These are phyloP conservation scores for Citrullus colocynthis DNA, from an alignment of 306 rosid genomes.

Conservation along the genomic window DNA sequence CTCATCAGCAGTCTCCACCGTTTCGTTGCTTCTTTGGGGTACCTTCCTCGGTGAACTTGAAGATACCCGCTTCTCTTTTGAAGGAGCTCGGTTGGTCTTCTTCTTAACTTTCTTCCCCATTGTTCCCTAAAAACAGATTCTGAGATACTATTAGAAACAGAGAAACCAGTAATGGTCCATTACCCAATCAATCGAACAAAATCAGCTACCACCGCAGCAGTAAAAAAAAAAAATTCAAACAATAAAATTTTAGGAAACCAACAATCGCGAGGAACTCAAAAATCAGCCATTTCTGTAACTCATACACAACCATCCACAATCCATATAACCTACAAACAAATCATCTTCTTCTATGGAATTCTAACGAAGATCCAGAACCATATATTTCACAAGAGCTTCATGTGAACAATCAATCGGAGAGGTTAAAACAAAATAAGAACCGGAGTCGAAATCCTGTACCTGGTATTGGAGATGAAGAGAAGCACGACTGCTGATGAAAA, in stretches of 20 bases:
- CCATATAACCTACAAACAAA: background rate
- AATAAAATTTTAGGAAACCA: background rate
- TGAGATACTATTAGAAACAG: background rate
- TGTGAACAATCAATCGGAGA: background rate
- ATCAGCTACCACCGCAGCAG: background rate
- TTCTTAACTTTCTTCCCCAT: constrained; percentile 89
- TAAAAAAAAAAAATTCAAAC: background rate
- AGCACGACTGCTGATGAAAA: background rate
- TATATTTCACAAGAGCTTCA: background rate
- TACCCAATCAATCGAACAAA: background rate
- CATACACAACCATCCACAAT: background rate
- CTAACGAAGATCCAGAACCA: background rate
- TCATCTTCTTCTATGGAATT: background rate
- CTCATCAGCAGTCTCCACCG: constrained; percentile 27
- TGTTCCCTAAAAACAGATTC: constrained; percentile 26
- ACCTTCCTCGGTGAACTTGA: constrained; percentile 19
- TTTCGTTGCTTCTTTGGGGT: constrained; percentile 16
- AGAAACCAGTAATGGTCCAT: background rate
- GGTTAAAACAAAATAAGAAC: background rate
- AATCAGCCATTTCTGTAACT: background rate
- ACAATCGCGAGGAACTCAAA: background rate
- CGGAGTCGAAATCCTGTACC: background rate
- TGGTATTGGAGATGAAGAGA: background rate
- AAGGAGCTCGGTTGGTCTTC: constrained; percentile 31
- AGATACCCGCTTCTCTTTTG: constrained; percentile 40